phyloP scores from a whole-genome alignment of 2,329 filamentous ascomycete genomes.

The Colletotrichum horii region DNA sequence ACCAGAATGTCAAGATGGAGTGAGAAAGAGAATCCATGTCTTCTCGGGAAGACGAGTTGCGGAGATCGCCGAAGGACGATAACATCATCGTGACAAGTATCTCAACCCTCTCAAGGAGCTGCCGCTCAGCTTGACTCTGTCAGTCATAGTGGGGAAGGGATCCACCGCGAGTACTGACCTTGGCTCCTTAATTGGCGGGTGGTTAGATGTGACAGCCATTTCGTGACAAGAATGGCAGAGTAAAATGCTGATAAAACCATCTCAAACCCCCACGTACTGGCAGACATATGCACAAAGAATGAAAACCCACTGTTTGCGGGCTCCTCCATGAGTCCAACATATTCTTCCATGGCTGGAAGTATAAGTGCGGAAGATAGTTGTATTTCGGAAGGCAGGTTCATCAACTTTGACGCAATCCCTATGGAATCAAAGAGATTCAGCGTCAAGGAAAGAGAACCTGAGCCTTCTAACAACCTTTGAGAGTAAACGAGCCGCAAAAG shows the following conservation, averaged over 20 bases:
- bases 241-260: not conserved
- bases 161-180: fast-evolving
- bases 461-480: not conserved
- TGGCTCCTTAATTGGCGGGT: not conserved
- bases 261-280: not conserved
- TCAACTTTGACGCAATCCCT: not conserved
- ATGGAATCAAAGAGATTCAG: fast-evolving
- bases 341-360: not conserved
- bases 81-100: not conserved
- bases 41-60: not conserved
- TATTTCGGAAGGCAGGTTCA: not conserved
- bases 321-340: not conserved
- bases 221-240: not conserved
- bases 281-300: not conserved
- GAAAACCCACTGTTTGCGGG: not conserved
- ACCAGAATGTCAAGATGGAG: not conserved
- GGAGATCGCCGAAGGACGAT: not conserved
- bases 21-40: not conserved
- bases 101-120: too few relatives aligned
- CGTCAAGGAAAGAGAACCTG: not conserved
- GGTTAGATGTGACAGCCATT: not conserved
- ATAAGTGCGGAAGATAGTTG: too few relatives aligned
- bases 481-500: not conserved
- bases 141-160: too few relatives aligned
- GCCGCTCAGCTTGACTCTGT: not conserved